These are phyloP conservation scores for Wickerhamiella galacta DNA, from an alignment of 805 yeast species.

Conservation along the genomic window DNA sequence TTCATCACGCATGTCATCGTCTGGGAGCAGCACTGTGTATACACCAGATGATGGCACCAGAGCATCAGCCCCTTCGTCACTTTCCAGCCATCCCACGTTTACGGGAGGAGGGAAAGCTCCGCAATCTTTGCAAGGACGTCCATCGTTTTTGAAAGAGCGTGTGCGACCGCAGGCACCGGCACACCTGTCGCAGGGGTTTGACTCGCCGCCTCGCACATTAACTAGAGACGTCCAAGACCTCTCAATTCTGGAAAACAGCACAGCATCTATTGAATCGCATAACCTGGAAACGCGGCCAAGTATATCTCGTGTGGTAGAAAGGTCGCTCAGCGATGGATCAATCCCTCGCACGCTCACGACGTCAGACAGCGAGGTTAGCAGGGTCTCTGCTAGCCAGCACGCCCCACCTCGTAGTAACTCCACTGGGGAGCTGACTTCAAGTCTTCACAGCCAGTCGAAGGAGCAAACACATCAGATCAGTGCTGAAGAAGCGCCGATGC, in stretches of 20 bases:
- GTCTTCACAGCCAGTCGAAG: too few relatives aligned
- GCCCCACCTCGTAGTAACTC: neutral
- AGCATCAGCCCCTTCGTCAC: slow-evolving; percentile 1
- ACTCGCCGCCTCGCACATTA: neutral
- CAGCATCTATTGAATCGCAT: neutral
- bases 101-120: neutral
- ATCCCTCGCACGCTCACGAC: neutral
- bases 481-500: too few relatives aligned
- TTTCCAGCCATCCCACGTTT: slow-evolving; percentile 1
- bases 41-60: neutral
- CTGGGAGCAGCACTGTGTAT: too few relatives aligned
- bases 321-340: neutral
- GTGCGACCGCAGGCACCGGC: neutral
- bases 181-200: neutral
- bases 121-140: neutral
- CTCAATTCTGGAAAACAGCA: neutral
- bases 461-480: too few relatives aligned
- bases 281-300: slow-evolving; percentile 1
- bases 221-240: slow-evolving; percentile 2
- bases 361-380: neutral
- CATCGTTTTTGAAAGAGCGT: neutral
- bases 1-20: too few relatives aligned
- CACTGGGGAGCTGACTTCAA: neutral
- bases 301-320: slow-evolving; percentile 2
- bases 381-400: neutral